Base-by-base conservation (phyloP, 805 yeast species). In the Saturnispora silvae region DNA sequence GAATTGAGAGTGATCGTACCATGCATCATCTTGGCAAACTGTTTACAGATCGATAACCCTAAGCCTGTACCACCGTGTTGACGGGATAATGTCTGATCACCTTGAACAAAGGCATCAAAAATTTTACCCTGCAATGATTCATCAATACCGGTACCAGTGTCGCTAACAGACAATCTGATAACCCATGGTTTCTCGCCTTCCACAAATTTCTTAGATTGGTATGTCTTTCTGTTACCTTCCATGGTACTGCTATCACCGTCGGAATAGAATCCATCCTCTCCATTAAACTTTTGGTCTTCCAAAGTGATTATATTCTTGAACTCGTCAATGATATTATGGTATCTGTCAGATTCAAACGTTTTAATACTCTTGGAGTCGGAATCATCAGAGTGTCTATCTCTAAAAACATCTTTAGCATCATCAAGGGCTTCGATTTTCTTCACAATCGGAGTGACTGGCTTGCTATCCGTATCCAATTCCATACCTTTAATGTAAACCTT, bases 81-180 rank as follows among this genome's bases (percentile, higher is more conserved):
- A 52, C 95, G 69, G 4, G 95, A 82, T 20, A 85, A 65, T 0
- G 96, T 85, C 56, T 86, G 95, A 52, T 89, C 97, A 37, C 97
- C 98, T 61, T 89, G 98, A 15, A 87, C 86, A 63, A 89, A 89
- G 1, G 97, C 96, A 51, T 92, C 96, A 57, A 89, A 89, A 1
- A 89, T 94, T 43, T 81, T 75, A 31, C 76, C 76, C 51, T 83
- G 96, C 38, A 86, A 58, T 1, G 78, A 75, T 11, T 79, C 76
- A 28, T 84, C 94, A 37, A 89, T 87, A 42, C 98, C 98, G 0
- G 96, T 87, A 3, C 98, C 97, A 0, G 94, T 84, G 54, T 89
- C 98, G 26, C 67, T 68, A 10, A 89, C 96, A 40, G 75, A 75
- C 34, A 87, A 72, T 44, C 77, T 77, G 23, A 78, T 52, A 2